These are phyloP conservation scores for Massarina eburnea DNA, from an alignment of 2,329 filamentous ascomycete species.

Conservation along the genomic window DNA sequence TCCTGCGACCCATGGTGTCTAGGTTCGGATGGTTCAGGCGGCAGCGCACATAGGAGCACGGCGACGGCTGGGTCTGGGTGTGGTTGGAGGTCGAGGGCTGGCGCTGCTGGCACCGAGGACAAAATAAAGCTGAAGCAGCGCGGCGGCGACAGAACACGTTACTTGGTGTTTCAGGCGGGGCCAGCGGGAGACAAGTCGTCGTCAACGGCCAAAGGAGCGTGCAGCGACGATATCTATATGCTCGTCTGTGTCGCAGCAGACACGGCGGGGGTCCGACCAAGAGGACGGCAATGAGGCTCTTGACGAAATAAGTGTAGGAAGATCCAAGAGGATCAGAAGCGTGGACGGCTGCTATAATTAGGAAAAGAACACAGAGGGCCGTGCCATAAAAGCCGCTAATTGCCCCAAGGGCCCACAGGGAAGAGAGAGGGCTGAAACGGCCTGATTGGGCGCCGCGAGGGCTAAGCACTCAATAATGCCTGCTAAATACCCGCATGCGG, in stretches of 20 bases:
- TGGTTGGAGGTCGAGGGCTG: conserved; percentile 24
- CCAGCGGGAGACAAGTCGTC: conserved; percentile 23
- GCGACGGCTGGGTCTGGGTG: conserved; percentile 10
- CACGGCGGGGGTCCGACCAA: conserved; percentile 12
- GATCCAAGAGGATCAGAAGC: conserved; percentile 14
- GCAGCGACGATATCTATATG: conserved; percentile 31
- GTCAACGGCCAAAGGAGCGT: conserved; percentile 17
- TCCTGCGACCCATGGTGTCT: conserved; percentile 83
- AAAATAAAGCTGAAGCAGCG: conserved; percentile 27
- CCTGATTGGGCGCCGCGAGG: neutral
- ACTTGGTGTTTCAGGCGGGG: conserved; percentile 26
- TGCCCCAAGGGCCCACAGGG: neutral
- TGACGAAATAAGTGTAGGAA: conserved; percentile 27
- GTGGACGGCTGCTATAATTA: conserved; percentile 29
- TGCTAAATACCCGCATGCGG: neutral
- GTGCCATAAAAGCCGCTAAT: conserved; percentile 3
- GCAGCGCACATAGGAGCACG: conserved; percentile 8
- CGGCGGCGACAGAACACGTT: conserved; percentile 21
- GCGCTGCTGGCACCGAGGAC: too few relatives aligned
- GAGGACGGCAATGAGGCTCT: conserved; percentile 17
- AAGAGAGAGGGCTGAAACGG: neutral
- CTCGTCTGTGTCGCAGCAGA: conserved; percentile 19
- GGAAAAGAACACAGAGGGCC: conserved; percentile 12
- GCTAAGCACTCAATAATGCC: neutral
- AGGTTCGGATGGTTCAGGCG: conserved; percentile 1